Base-by-base conservation (phyloP, 2,329 filamentous ascomycete genomes). In the Colletotrichum sp. region DNA sequence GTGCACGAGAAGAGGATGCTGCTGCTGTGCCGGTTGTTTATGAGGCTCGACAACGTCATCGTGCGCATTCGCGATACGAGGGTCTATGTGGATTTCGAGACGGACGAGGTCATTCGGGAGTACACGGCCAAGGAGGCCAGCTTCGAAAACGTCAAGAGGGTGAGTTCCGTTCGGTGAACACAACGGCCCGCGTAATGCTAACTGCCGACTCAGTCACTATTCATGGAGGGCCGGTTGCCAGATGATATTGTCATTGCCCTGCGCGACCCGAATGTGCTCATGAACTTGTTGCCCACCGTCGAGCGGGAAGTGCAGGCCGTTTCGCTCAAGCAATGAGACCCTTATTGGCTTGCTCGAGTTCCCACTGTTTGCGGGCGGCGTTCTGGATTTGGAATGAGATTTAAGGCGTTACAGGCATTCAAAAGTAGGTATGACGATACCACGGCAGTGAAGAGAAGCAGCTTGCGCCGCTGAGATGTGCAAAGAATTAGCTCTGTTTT, bases 1-100 rank as follows among this genome's bases (percentile, higher is more conserved):
- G 96, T 99, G 72, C 98, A 99, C 93, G 95, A 96, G 71, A 92
- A 93, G 80, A 90, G 97, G 71, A 92, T 99, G 86, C 89, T 99
- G 71, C 88, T 99, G 77, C 90, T 99, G 5, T 92, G 92, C 79
- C 91, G 97, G 29, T 93, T 98, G 83, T 99, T 98, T 85, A 95
- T 99, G 93, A 91, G 97, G 75, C 88, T 99, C 52, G 97, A 99
- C 82, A 94, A 95, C 81, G 97, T 99, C 62, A 82, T 99, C 59
- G 91, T 98, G 75, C 90, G 97, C 73, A 91, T 99, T 73, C 90
- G 96, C 71, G 97, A 99, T 83, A 99, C 96, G 1, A 90, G 97
- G 77, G 89, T 99, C 39, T 99, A 98, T 84, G 92, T 98, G 72
- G 97, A 99, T 83, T 98, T 99, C 83, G 91, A 89, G 57, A 92